Evolutionary conservation across 148 eudicot genomes (phyloP).

Genomic region (Vaccinium myrtillus): DNA sequence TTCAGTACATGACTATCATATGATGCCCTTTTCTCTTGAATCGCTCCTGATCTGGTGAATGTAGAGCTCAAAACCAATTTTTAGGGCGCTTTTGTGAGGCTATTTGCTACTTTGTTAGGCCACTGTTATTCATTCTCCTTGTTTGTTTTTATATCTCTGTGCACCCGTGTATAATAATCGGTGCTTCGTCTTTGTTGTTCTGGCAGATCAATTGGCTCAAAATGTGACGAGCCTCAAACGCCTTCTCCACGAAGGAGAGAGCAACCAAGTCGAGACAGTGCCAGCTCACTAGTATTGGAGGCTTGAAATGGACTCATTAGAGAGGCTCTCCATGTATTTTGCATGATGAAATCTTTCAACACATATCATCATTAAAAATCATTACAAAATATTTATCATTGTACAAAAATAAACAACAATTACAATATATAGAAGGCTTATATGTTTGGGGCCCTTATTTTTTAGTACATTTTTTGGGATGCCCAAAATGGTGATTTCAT

Average conservation of each 20-base stretch:
- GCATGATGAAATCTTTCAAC: too few species aligned
- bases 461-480: too few species aligned
- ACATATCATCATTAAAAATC: too few species aligned
- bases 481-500: too few species aligned
- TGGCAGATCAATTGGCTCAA: slow-evolving; percentile 43
- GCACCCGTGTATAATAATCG: background rate
- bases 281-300: too few species aligned
- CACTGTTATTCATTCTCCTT: background rate
- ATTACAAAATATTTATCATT: too few species aligned
- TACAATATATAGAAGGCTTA: too few species aligned
- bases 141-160: background rate
- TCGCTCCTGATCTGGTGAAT: background rate
- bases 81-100: background rate
- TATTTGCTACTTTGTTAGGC: background rate
- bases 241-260: slow-evolving; percentile 65
- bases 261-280: slow-evolving; percentile 18
- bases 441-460: too few species aligned
- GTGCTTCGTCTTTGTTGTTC: slow-evolving; percentile 1
- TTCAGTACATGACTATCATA: background rate
- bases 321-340: too few species aligned
- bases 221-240: slow-evolving; percentile 80
- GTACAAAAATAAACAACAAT: too few species aligned
- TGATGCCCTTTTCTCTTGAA: background rate
- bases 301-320: too few species aligned
- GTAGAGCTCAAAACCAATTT: background rate